Percentiles rank a stretch among this genome's conserved stretches.
Conservation (phyloP, 1,284 basidiomycete species). For the Leccinum angustisporum region DNA sequence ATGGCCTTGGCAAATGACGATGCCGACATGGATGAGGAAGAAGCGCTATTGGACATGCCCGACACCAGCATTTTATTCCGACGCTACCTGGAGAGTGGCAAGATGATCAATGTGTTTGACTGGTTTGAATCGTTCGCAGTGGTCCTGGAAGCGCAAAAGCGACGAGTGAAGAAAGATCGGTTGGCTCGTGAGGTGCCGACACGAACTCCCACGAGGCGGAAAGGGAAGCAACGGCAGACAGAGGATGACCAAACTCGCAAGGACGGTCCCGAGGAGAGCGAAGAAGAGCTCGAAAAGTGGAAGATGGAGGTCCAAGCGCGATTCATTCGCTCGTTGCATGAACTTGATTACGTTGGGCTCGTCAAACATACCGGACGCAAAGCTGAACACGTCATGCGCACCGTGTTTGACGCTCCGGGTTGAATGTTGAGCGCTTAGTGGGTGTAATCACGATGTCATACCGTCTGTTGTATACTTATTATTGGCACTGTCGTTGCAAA, state of each 20-base stretch:
- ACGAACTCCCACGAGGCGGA: slow-evolving; percentile 28
- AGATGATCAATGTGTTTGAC: slow-evolving; percentile 78
- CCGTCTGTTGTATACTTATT: not conserved
- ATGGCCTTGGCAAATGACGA: slow-evolving; percentile 6
- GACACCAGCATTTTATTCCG: slow-evolving; percentile 75
- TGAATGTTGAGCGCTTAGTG: slow-evolving; percentile 13
- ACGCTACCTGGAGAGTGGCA: slow-evolving; percentile 72
- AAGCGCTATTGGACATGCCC: slow-evolving; percentile 50
- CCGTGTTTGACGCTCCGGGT: slow-evolving; percentile 60
- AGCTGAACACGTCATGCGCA: slow-evolving; percentile 69
- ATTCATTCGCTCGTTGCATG: slow-evolving; percentile 74
- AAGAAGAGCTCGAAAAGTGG: slow-evolving; percentile 52
- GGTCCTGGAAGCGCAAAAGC: slow-evolving; percentile 55
- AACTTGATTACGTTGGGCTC: slow-evolving; percentile 76
- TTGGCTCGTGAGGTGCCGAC: slow-evolving; percentile 15
- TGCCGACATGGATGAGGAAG: slow-evolving; percentile 23
- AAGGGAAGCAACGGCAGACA: slow-evolving; percentile 25
- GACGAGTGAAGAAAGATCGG: slow-evolving; percentile 24
- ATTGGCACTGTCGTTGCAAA: not conserved
- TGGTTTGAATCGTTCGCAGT: slow-evolving; percentile 74
- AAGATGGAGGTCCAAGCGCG: slow-evolving; percentile 66
- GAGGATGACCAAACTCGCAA: slow-evolving; percentile 18
- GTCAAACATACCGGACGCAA: slow-evolving; percentile 76
- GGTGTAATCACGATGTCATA: slow-evolving; percentile 6
- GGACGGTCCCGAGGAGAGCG: slow-evolving; percentile 29